Base-by-base conservation (phyloP, 306 rosid species). In the Leucaena leucocephala region DNA sequence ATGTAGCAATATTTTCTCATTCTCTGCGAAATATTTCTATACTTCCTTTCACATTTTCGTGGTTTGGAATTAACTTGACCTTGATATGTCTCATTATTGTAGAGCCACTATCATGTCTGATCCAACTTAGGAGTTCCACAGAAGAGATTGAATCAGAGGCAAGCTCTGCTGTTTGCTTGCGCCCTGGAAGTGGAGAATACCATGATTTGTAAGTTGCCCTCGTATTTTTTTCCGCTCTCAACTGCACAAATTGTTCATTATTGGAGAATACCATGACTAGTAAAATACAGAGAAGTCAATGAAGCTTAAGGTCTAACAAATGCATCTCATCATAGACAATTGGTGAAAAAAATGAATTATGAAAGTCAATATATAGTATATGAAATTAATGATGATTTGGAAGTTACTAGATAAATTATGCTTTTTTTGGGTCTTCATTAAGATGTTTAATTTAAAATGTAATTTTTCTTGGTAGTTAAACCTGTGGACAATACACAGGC, bases 81-180 rank as follows among this genome's bases (percentile, higher is more conserved):
- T 52, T 65, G 12, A 54, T 1, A 19, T 55, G 62, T 55, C 62
- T 55, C 62, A 55, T 19, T 78, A 52, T 83, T 85, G 88, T 90
- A 95, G 99, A 95, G 85, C 84, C 91, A 85, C 84, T 88, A 38
- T 82, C 89, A 68, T 93, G 99, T 82, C 81, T 82, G 58, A 80
- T 93, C 85, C 97, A 89, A 85, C 91, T 95, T 80, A 91, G 85
- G 84, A 95, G 98, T 81, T 81, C 93, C 22, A 75, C 90, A n/a
- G 96, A 93, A 78, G 92, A 90, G 77, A 75, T 84, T 76, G 89
- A 80, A 71, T 58, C 85, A 65, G 92, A 91, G 76, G 67, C 88
- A 9, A 70, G 86, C 68, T 88, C 94, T 49, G 94, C 92, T 55
- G 80, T 88, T 74, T 82, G 80, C 86, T 83, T 91, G 85, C 90